These are phyloP conservation scores for Sporothrix dimorphospora DNA, from an alignment of 2,329 filamentous ascomycete species.

Conservation along the genomic window DNA sequence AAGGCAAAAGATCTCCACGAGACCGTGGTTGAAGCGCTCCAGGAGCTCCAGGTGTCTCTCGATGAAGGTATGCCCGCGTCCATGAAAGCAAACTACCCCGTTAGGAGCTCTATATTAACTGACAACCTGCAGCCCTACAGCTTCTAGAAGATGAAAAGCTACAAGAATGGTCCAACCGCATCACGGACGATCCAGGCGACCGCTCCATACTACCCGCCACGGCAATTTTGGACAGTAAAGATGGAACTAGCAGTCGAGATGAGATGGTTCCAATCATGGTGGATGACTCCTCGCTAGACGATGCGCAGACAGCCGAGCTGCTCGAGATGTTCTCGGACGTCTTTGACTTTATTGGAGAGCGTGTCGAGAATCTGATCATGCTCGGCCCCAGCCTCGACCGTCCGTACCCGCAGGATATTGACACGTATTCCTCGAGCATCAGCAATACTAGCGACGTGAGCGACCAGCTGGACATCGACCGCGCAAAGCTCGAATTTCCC, in stretches of 20 bases:
- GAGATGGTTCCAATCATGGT: background rate
- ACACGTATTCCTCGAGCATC: conserved; percentile 28
- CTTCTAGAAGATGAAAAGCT: conserved; percentile 25
- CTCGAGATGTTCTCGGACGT: background rate
- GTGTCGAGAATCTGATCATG: conserved; percentile 29
- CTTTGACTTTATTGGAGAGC: conserved; percentile 22
- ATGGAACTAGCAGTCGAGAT: background rate
- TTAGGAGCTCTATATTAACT: background rate
- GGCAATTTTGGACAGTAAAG: background rate
- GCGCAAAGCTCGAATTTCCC: conserved; percentile 31
- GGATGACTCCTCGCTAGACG: background rate
- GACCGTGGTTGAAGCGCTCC: conserved; percentile 24
- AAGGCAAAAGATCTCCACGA: conserved; percentile 30
- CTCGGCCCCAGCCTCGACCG: conserved; percentile 32
- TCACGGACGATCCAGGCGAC: background rate
- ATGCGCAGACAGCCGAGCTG: background rate
- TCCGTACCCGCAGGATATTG: conserved; percentile 32
- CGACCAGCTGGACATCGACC: conserved; percentile 30
- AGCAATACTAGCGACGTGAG: conserved; percentile 29
- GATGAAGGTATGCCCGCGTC: conserved; percentile 27
- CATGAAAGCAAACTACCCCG: too few relatives aligned
- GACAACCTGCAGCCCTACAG: conserved; percentile 22
- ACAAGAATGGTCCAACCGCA: conserved; percentile 20
- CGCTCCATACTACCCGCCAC: background rate
- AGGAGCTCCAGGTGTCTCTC: conserved; percentile 28